Percentiles rank a stretch among this genome's conserved stretches.
phyloP scores from a whole-genome alignment of 768 basidiomycete genomes.

The Termitomyces sp. region DNA sequence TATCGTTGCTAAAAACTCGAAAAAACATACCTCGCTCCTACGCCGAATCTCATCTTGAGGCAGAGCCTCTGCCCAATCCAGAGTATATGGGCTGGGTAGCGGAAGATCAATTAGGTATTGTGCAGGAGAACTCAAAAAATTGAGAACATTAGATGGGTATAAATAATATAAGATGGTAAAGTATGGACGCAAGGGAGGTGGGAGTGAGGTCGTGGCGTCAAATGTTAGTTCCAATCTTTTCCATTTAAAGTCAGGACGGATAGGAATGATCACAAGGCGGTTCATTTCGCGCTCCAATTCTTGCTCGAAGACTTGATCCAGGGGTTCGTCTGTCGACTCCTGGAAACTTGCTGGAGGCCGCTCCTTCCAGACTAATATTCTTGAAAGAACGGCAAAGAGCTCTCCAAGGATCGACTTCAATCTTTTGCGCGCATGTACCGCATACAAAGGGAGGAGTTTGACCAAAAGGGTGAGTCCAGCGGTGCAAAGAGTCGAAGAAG shows the following conservation, averaged over 20 bases:
- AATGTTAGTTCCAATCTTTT: slow-evolving; percentile 59
- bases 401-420: slow-evolving; percentile 59
- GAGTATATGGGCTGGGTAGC: slow-evolving; percentile 54
- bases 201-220: slow-evolving; percentile 40
- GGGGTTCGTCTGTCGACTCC: slow-evolving; percentile 22
- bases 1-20: background rate
- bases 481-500: slow-evolving; percentile 65
- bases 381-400: slow-evolving; percentile 61
- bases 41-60: slow-evolving; percentile 66
- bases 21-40: slow-evolving; percentile 56
- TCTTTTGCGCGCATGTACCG: slow-evolving; percentile 50
- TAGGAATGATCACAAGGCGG: slow-evolving; percentile 23
- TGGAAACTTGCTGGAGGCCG: slow-evolving; percentile 27
- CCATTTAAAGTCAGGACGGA: slow-evolving; percentile 63
- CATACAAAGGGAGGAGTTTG: slow-evolving; percentile 71
- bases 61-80: slow-evolving; percentile 65
- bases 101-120: slow-evolving; percentile 50
- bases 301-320: slow-evolving; percentile 30
- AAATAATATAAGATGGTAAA: slow-evolving; percentile 85
- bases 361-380: slow-evolving; percentile 73
- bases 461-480: slow-evolving; percentile 58
- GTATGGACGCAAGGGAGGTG: slow-evolving; percentile 58
- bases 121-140: slow-evolving; percentile 68
- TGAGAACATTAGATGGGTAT: slow-evolving; percentile 84
- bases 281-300: slow-evolving; percentile 33